A percentile compares a stretch with the other conserved stretches of the same genome.
Evolutionary conservation across 2,329 filamentous ascomycete species (phyloP).

Genomic region (Trichoderma guizhouense): DNA sequence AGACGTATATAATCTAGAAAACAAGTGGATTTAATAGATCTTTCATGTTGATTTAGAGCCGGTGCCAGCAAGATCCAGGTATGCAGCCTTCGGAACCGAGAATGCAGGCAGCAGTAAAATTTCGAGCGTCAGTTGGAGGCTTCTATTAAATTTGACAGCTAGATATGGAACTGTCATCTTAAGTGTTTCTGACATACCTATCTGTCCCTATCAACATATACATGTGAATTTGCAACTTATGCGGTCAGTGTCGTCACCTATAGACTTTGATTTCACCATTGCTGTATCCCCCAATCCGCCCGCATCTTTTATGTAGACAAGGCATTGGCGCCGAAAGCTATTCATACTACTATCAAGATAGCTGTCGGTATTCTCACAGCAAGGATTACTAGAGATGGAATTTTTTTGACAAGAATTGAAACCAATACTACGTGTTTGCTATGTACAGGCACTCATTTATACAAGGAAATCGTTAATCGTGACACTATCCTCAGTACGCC

Average conservation of each 20-base stretch:
- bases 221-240: too few species aligned
- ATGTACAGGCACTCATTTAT: not conserved
- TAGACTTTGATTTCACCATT: not conserved
- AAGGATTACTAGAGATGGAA: not conserved
- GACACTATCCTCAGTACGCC: not conserved
- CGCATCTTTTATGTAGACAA: not conserved
- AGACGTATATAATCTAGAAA: not conserved
- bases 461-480: not conserved
- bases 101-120: not conserved
- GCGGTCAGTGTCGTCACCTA: too few species aligned
- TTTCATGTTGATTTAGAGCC: not conserved
- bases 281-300: not conserved
- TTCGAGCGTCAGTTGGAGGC: too few species aligned
- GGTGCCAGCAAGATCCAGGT: fast-evolving
- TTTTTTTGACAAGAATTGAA: not conserved
- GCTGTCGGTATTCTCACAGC: not conserved
- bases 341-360: not conserved
- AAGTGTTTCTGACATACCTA: too few species aligned
- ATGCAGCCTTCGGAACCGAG: not conserved
- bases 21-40: not conserved
- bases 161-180: too few species aligned
- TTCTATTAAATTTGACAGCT: too few species aligned
- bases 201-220: too few species aligned
- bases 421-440: not conserved
- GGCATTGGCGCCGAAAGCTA: not conserved